Evolutionary conservation across 2,329 filamentous ascomycete genomes (phyloP).

Genomic region (Juglanconis oblonga): DNA sequence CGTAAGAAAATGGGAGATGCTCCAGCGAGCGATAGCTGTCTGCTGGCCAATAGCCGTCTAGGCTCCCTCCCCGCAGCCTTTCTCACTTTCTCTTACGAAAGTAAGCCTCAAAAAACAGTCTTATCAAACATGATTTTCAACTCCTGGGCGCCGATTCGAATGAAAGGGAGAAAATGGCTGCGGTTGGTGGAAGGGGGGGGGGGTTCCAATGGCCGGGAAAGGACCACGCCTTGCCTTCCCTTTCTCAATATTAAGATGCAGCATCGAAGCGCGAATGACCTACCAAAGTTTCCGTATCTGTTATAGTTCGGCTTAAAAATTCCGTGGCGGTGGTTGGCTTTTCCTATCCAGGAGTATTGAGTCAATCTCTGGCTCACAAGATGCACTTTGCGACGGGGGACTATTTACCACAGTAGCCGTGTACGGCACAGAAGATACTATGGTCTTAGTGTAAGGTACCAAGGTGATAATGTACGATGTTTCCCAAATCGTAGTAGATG

Average conservation of each 20-base stretch:
- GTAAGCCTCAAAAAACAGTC: too few species aligned
- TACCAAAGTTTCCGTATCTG: slow-evolving; percentile 2
- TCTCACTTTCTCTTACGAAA: too few species aligned
- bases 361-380: not conserved
- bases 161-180: too few species aligned
- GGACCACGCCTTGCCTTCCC: too few species aligned
- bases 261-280: not conserved
- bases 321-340: not conserved
- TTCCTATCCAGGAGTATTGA: not conserved
- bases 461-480: not conserved
- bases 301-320: not conserved
- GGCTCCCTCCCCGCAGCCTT: too few species aligned
- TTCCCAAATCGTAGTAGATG: not conserved
- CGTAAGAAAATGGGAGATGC: not conserved
- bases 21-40: too few species aligned
- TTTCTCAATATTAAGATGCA: too few species aligned
- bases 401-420: not conserved
- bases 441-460: not conserved
- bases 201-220: not conserved
- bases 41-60: too few species aligned
- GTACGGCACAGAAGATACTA: not conserved
- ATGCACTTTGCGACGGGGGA: not conserved
- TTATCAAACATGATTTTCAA: too few species aligned
- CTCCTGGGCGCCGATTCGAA: too few species aligned
- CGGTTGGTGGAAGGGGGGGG: too few species aligned